These are phyloP conservation scores for Coleophoma eucalyptorum DNA, from an alignment of 2,329 filamentous ascomycete genomes.

Conservation along the genomic window DNA sequence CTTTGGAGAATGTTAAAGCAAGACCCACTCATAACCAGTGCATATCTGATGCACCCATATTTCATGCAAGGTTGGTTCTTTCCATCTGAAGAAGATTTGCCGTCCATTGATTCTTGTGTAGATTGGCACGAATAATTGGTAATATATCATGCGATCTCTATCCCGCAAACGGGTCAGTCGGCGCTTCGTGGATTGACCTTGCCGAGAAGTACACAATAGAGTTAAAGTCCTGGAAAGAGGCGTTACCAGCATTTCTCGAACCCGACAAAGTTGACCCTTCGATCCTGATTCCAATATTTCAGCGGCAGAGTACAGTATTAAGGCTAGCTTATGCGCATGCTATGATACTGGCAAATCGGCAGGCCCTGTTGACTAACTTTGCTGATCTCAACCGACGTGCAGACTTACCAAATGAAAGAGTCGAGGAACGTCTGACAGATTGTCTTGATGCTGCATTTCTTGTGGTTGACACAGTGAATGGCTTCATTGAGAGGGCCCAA, in stretches of 20 bases:
- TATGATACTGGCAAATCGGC: constrained; percentile 50
- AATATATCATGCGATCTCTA: constrained; percentile 36
- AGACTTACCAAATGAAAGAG: constrained; percentile 16
- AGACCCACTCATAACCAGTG: background rate
- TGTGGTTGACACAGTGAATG: constrained; percentile 38
- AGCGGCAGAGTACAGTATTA: constrained; percentile 46
- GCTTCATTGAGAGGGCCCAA: constrained; percentile 32
- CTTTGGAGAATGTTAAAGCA: constrained; percentile 11
- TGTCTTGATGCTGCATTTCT: constrained; percentile 44
- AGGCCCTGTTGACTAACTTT: constrained; percentile 44
- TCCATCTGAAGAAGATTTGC: too few relatives aligned
- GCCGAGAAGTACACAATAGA: constrained; percentile 33
- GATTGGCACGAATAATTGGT: constrained; percentile 35
- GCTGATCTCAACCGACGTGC: constrained; percentile 27
- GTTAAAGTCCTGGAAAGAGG: constrained; percentile 35
- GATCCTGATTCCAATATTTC: constrained; percentile 40
- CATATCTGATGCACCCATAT: constrained; percentile 28
- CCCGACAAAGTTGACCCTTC: constrained; percentile 32
- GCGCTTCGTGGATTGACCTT: constrained; percentile 31
- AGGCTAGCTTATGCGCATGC: constrained; percentile 52
- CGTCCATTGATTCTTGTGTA: constrained; percentile 6
- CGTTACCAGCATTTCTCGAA: constrained; percentile 30
- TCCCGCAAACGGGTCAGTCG: constrained; percentile 25
- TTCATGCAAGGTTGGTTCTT: constrained; percentile 30
- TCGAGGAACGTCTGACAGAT: constrained; percentile 30